Percentiles rank a stretch among this genome's conserved stretches.
Conservation (phyloP, 768 basidiomycete species). For the Phaffia tasmanica region DNA sequence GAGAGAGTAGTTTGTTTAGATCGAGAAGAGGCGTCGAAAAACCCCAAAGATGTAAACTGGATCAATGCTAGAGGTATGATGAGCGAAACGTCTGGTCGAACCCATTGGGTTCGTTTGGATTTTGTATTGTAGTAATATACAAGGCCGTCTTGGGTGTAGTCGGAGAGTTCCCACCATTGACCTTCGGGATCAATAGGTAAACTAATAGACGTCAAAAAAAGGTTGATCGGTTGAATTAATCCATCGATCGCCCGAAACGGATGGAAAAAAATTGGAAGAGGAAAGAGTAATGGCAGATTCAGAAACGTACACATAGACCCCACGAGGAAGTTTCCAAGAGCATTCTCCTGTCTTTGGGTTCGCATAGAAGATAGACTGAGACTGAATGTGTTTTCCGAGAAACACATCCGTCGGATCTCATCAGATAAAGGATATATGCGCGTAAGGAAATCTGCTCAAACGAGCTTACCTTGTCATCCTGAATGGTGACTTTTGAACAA, state of each 20-base stretch:
- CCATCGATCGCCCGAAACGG: too few relatives aligned
- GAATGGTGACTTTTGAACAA: too few relatives aligned
- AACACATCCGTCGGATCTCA: too few relatives aligned
- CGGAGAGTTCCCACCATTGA: constrained; percentile 92
- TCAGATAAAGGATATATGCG: too few relatives aligned
- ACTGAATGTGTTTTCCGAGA: constrained; percentile 32
- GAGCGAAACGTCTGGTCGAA: constrained; percentile 64
- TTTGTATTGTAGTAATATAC: constrained; percentile 89
- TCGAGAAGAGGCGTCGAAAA: not conserved
- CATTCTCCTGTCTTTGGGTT: constrained; percentile 86
- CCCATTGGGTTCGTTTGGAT: constrained; percentile 84
- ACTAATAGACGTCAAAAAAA: constrained; percentile 38
- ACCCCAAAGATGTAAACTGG: constrained; percentile 44
- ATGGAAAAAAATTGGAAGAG: not conserved
- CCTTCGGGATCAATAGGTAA: constrained; percentile 72
- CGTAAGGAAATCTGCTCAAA: too few relatives aligned
- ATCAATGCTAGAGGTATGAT: constrained; percentile 83
- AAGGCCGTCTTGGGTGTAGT: constrained; percentile 68
- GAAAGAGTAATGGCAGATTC: constrained; percentile 4
- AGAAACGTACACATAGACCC: constrained; percentile 65
- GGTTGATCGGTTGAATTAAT: constrained; percentile 23
- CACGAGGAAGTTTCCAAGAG: constrained; percentile 84
- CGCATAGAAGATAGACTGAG: constrained; percentile 64
- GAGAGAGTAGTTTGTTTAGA: too few relatives aligned
- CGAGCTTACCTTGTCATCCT: too few relatives aligned